phyloP scores from a whole-genome alignment of 202 grass and related monocot genomes.

The Cymbopogon flexuosus region DNA sequence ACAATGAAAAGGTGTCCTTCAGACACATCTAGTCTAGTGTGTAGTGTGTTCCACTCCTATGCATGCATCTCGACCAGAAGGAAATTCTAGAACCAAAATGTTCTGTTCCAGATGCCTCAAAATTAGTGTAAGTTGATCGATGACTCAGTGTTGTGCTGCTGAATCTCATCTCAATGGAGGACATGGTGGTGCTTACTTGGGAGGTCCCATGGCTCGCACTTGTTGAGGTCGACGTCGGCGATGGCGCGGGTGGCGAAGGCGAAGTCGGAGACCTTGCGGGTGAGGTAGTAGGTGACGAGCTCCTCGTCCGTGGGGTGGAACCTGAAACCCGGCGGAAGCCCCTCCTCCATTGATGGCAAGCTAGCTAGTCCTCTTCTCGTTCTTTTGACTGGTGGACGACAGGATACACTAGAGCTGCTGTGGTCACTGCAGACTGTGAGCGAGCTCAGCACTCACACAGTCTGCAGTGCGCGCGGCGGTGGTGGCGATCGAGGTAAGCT shows the following conservation, averaged over 20 bases:
- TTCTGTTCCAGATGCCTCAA: background rate
- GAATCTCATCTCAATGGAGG: too few relatives aligned
- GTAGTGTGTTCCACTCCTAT: background rate
- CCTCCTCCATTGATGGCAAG: background rate
- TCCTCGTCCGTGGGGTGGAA: constrained; percentile 99
- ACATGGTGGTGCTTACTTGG: background rate
- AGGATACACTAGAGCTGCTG: background rate
- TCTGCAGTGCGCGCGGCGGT: constrained; percentile 5
- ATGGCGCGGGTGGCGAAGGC: background rate
- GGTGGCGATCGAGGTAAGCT: background rate
- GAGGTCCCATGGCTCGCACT: background rate
- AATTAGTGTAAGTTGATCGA: too few relatives aligned
- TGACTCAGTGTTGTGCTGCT: too few relatives aligned
- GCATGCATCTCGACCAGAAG: background rate
- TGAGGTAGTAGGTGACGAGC: constrained; percentile 28
- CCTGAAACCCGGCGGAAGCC: constrained; percentile 69
- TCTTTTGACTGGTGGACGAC: too few relatives aligned
- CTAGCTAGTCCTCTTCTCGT: too few relatives aligned
- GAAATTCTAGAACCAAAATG: background rate
- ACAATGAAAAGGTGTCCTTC: background rate
- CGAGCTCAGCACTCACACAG: background rate
- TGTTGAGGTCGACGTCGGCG: background rate
- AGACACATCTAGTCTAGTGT: background rate
- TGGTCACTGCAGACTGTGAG: constrained; percentile 21
- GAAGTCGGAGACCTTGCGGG: background rate